Conservation (phyloP, 1,284 basidiomycete genomes). For the Heliocybe sulcata region DNA sequence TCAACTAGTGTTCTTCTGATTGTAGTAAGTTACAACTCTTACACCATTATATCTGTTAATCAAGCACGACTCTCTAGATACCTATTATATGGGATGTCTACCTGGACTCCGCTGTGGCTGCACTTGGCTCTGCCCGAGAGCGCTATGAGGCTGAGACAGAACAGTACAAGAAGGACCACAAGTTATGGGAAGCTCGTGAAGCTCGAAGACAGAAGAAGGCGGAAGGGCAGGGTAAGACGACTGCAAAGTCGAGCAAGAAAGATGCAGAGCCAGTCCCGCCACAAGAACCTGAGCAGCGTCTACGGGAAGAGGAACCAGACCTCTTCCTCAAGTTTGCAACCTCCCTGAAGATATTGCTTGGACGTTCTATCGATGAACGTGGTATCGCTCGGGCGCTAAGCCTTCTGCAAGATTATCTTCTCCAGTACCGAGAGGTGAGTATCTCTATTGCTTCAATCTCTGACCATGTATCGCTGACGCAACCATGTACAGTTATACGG, state of each 20-base stretch:
- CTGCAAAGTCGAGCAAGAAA: conserved; percentile 1
- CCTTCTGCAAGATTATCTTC: no score
- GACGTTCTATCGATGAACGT: conserved; percentile 2
- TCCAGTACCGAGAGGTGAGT: no score
- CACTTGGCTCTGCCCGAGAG: conserved; percentile 13
- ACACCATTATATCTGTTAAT: neutral
- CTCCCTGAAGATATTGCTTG: conserved; percentile 11
- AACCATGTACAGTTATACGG: conserved; percentile 10
- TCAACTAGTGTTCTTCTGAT: conserved; percentile 14
- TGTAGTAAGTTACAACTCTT: conserved; percentile 14
- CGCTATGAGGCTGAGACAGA: neutral
- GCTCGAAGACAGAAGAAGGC: no score
- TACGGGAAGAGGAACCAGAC: conserved; percentile 3
- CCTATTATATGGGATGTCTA: conserved; percentile 6
- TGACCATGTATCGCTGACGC: no score
- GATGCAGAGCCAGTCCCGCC: no score
- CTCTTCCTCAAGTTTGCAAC: conserved; percentile 8
- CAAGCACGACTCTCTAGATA: neutral
- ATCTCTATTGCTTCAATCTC: no score
- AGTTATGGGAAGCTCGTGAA: no score
- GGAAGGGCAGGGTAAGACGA: no score
- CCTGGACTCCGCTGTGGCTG: no score
- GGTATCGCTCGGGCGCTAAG: neutral
- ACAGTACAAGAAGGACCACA: no score
- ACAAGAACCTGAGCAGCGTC: conserved; percentile 6